Percentiles rank a stretch among this genome's conserved stretches.
These are phyloP conservation scores for Cylindrotheca closterium DNA, from an alignment of 108 stramenopile species.

Conservation along the genomic window DNA sequence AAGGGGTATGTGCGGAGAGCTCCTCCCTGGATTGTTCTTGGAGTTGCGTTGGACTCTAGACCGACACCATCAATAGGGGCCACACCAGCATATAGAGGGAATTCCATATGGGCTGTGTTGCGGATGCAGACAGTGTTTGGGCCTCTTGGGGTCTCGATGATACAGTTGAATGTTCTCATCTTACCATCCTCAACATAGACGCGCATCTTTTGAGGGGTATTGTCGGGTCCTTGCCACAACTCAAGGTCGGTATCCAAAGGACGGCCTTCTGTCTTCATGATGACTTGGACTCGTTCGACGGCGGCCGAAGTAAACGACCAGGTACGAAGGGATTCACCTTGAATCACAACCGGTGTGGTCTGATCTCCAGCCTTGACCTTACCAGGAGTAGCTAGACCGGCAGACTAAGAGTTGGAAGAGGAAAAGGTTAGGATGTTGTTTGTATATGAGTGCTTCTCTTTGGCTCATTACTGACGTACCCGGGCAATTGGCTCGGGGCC, in stretches of 20 bases:
- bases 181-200: slow-evolving; percentile 81
- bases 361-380: slow-evolving; percentile 30
- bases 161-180: slow-evolving; percentile 68
- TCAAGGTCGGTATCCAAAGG: slow-evolving; percentile 70
- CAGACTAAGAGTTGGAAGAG: neutral
- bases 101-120: slow-evolving; percentile 76
- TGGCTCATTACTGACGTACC: neutral
- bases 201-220: slow-evolving; percentile 80
- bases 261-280: slow-evolving; percentile 72
- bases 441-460: neutral
- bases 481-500: neutral
- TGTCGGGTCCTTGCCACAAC: slow-evolving; percentile 78
- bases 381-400: neutral
- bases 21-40: slow-evolving; percentile 17
- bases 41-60: slow-evolving; percentile 21
- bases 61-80: slow-evolving; percentile 34
- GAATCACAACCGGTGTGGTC: slow-evolving; percentile 53
- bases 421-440: neutral
- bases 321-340: slow-evolving; percentile 73
- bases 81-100: slow-evolving; percentile 70
- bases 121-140: slow-evolving; percentile 75
- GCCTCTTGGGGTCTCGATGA: slow-evolving; percentile 73
- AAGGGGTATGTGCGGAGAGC: slow-evolving; percentile 67
- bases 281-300: slow-evolving; percentile 61
- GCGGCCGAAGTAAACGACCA: slow-evolving; percentile 60